Evolutionary conservation across 2,329 filamentous ascomycete genomes (phyloP).

Genomic region (Clathrospora elynae): DNA sequence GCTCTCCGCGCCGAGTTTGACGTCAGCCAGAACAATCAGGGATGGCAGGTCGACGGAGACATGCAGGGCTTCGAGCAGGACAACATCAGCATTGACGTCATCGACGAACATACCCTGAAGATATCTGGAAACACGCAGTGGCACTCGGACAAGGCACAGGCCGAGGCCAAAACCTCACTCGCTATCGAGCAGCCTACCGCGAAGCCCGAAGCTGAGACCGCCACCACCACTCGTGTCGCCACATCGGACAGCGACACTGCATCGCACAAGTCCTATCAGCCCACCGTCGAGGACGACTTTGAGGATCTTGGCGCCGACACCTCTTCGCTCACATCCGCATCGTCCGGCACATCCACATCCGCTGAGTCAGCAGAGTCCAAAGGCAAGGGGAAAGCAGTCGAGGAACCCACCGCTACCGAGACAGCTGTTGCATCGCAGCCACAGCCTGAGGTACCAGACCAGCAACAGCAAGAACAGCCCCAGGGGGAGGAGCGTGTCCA

Average conservation of each 20-base stretch:
- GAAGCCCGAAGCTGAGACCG: constrained; percentile 10
- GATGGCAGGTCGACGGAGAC: constrained; percentile 42
- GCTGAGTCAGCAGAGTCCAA: constrained; percentile 29
- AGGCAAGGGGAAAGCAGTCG: constrained; percentile 39
- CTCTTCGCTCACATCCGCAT: constrained; percentile 33
- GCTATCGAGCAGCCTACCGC: background rate
- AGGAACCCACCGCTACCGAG: constrained; percentile 16
- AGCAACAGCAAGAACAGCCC: constrained; percentile 13
- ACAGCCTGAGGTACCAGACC: constrained; percentile 23
- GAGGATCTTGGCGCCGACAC: constrained; percentile 43
- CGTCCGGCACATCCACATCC: constrained; percentile 17
- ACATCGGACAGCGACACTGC: constrained; percentile 36
- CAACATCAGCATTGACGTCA: constrained; percentile 44
- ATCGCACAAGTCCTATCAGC: constrained; percentile 43
- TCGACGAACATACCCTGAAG: constrained; percentile 42
- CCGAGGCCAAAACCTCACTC: background rate
- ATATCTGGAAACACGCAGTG: constrained; percentile 40
- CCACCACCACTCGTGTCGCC: constrained; percentile 16
- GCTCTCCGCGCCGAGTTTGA: constrained; percentile 39
- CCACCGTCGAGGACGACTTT: constrained; percentile 46
- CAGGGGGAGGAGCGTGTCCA: constrained; percentile 61
- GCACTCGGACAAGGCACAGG: constrained; percentile 22
- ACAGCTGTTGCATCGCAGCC: constrained; percentile 25
- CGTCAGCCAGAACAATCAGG: constrained; percentile 36
- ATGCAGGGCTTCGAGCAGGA: constrained; percentile 42